Evolutionary conservation across 2,329 filamentous ascomycete genomes (phyloP).

Genomic region (Diaporthe sp.): DNA sequence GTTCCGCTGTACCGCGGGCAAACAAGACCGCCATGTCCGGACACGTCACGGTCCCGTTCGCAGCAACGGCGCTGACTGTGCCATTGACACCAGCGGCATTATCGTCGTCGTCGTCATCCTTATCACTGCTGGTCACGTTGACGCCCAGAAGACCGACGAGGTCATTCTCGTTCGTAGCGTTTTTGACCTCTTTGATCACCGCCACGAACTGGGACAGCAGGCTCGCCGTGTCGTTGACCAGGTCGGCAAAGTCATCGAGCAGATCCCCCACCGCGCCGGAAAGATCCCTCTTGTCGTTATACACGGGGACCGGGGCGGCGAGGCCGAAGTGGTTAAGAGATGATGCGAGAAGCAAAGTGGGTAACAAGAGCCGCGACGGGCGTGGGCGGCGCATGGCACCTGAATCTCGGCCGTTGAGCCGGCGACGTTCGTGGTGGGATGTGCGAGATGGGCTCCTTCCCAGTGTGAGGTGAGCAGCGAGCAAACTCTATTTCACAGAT

Average conservation of each 20-base stretch:
- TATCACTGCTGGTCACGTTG: neutral
- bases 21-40: constrained; percentile 40
- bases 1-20: constrained; percentile 36
- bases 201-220: constrained; percentile 28
- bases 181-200: constrained; percentile 31
- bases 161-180: constrained; percentile 38
- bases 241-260: constrained; percentile 13
- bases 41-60: constrained; percentile 31
- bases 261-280: constrained; percentile 15
- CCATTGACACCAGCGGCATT: neutral
- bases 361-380: constrained; percentile 4
- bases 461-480: neutral
- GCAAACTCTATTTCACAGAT: constrained; percentile 11
- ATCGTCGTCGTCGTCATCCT: neutral
- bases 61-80: constrained; percentile 24
- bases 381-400: constrained; percentile 31
- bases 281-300: constrained; percentile 28
- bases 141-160: constrained; percentile 34
- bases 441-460: neutral
- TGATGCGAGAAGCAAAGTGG: neutral
- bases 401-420: neutral
- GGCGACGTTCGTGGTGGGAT: neutral
- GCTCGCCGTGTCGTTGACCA: constrained; percentile 30
- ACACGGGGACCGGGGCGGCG: neutral
- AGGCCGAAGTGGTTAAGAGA: neutral